Base-by-base conservation (phyloP, 169 alveolate species). In the Plasmodium malariae region DNA sequence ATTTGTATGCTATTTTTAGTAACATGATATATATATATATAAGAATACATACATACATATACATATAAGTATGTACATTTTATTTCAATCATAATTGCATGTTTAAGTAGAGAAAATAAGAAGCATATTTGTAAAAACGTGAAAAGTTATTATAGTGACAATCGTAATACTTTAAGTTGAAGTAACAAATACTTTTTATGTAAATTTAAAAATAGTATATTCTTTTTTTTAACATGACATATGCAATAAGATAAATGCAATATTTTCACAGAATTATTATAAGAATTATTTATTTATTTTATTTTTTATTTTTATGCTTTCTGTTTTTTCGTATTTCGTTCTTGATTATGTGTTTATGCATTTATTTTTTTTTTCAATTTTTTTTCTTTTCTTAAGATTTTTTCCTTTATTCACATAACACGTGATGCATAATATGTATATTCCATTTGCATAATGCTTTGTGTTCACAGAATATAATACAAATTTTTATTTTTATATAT, bases 81-180 rank as follows among this genome's bases (percentile, higher is more conserved):
- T 65, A 24, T 51, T 51, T 24, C 11, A 34, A 65, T 19, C 54
- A 73, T 45, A 40, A 36, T 24, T 21, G 48, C 54, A 24, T 9
- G 87, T 54, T 34, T 60, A 28, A 7, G 71, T 30, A 60, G 19
- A 40, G 67, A 73, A 54, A 54, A 70, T 71, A 28, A 43, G 21
- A 69, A 69, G 80, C 80, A 73, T 45, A 73, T 73, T 73, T 73
- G 71, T 48, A 32, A 34, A 73, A 73, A 36, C 24, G 71, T 54
- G 21, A 73, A 54, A 54, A 54, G 26, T 45, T 71, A 24, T n/a
- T 21, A 71, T 24, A 71, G 19, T 49, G 24, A 21, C 21, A 49
- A 49, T 21, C 28, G 68, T 45, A 34, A 17, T 9, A 45, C 36
- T 45, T 70, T 17, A 45, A 71, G 26, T 28, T 45, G 49, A 71